phyloP scores from a whole-genome alignment of 208 protist genomes.

The Trichomonas tenax region DNA sequence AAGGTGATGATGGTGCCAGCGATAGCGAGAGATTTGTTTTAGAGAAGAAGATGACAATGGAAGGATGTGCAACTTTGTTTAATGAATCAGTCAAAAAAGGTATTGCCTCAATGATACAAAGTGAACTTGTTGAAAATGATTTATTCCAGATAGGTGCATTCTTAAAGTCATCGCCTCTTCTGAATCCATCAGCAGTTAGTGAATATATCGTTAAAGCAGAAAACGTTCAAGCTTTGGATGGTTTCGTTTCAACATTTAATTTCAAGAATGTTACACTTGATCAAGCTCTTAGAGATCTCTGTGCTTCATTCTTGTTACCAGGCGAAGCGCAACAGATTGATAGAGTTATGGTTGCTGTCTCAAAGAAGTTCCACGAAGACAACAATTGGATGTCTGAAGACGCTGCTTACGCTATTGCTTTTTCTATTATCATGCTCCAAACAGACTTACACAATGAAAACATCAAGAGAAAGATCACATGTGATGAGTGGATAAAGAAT shows the following conservation, averaged over 20 bases:
- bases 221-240: not conserved
- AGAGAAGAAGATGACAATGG: not conserved
- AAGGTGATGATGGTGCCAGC: not conserved
- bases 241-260: not conserved
- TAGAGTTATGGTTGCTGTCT: not conserved
- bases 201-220: not conserved
- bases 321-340: slow-evolving; percentile 29
- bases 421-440: slow-evolving; percentile 26
- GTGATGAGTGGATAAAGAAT: slow-evolving; percentile 34
- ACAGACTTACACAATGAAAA: slow-evolving; percentile 27
- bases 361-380: not conserved
- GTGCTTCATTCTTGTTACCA: not conserved
- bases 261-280: not conserved
- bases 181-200: not conserved
- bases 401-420: slow-evolving; percentile 2
- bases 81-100: not conserved
- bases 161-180: not conserved
- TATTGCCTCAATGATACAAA: not conserved
- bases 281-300: not conserved
- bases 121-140: not conserved
- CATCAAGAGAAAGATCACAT: slow-evolving; percentile 40
- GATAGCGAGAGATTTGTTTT: not conserved
- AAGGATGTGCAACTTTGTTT: not conserved
- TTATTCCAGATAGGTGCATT: not conserved
- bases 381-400: not conserved